Conservation (phyloP, 1,284 basidiomycete genomes). For the Apiotrichum montevideense region DNA sequence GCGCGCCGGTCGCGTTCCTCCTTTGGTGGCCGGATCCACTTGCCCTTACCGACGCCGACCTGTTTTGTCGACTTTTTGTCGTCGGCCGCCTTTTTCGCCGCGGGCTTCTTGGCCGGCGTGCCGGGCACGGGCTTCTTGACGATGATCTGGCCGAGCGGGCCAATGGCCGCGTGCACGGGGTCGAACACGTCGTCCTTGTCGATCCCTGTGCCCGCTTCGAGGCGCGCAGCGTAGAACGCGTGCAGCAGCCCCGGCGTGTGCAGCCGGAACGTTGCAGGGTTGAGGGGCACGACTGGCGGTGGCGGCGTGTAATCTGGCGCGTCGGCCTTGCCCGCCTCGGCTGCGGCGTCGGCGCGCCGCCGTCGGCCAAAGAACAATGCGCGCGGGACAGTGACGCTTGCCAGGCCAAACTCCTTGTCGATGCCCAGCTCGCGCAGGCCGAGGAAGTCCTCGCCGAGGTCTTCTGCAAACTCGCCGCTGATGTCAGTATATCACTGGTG, state of each 20-base stretch:
- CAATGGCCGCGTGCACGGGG: constrained; percentile 33
- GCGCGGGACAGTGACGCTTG: constrained; percentile 70
- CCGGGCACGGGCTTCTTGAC: constrained; percentile 17
- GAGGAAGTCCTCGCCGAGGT: constrained; percentile 88
- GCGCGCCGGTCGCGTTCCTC: constrained; percentile 32
- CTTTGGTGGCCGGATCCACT: constrained; percentile 45
- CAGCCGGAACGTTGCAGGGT: constrained; percentile 57
- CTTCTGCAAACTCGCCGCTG: constrained; percentile 79
- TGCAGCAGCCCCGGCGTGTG: constrained; percentile 77
- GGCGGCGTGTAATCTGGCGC: constrained; percentile 76
- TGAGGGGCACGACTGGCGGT: constrained; percentile 67
- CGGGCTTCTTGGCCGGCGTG: constrained; percentile 10
- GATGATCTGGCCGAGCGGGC: constrained; percentile 41
- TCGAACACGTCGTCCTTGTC: constrained; percentile 33
- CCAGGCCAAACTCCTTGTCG: constrained; percentile 76
- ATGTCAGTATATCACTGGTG: constrained; percentile 4
- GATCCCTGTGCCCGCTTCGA: constrained; percentile 37
- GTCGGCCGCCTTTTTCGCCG: constrained; percentile 7
- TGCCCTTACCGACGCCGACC: constrained; percentile 43
- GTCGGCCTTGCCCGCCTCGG: constrained; percentile 49
- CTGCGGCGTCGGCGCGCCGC: constrained; percentile 24
- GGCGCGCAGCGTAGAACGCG: constrained; percentile 62
- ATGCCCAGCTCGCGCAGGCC: constrained; percentile 84
- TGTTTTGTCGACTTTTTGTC: constrained; percentile 32
- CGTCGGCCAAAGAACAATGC: constrained; percentile 67